A percentile compares a stretch with the other conserved stretches of the same genome.
phyloP scores from a whole-genome alignment of 2,329 filamentous ascomycete genomes.

The Penicillium sp. region DNA sequence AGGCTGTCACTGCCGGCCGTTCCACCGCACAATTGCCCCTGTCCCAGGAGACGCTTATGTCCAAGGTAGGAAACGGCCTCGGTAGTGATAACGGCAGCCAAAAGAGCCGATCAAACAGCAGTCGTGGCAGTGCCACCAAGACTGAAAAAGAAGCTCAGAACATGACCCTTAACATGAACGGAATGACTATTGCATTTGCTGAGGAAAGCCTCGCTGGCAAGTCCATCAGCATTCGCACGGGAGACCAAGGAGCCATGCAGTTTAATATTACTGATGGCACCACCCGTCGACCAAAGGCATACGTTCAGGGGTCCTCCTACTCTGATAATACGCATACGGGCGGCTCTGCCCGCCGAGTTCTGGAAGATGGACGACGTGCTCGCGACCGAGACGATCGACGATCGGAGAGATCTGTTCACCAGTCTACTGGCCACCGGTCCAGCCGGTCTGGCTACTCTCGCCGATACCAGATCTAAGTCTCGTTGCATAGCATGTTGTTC shows the following conservation, averaged over 20 bases:
- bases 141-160: constrained; percentile 36
- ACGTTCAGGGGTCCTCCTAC: constrained; percentile 34
- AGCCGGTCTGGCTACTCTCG: constrained; percentile 39
- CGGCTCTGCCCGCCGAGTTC: constrained; percentile 29
- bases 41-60: constrained; percentile 36
- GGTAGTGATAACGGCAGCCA: constrained; percentile 43
- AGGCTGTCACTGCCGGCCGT: constrained; percentile 34
- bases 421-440: constrained; percentile 36
- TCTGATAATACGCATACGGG: constrained; percentile 36
- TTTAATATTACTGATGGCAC: constrained; percentile 41
- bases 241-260: constrained; percentile 38
- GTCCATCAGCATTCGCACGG: constrained; percentile 40
- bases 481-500: not conserved
- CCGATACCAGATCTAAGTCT: constrained; percentile 9
- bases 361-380: constrained; percentile 34
- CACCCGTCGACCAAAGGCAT: constrained; percentile 33
- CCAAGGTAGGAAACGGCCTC: constrained; percentile 31
- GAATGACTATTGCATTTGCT: constrained; percentile 41
- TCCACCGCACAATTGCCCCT: constrained; percentile 26
- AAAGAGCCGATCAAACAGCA: constrained; percentile 43
- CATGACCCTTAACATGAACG: constrained; percentile 42
- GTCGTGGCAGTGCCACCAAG: constrained; percentile 39
- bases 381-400: constrained; percentile 31
- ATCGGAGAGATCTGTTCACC: constrained; percentile 39
- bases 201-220: constrained; percentile 39